These are phyloP conservation scores for Coemansia sp. DNA, from an alignment of 192 early-diverging fungal genomes.

Conservation along the genomic window DNA sequence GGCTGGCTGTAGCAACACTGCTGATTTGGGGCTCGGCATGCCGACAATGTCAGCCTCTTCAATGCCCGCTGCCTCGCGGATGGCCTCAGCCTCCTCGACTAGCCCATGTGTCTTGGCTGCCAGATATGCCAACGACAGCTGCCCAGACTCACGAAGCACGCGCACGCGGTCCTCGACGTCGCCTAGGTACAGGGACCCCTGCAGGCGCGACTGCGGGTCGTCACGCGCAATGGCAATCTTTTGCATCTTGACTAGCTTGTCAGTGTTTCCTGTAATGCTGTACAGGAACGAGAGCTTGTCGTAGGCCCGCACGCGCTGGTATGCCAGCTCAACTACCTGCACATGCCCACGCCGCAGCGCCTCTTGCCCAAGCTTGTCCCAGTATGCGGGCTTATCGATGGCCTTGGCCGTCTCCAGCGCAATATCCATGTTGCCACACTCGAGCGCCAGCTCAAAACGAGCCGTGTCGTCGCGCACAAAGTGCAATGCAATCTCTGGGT, in stretches of 20 bases:
- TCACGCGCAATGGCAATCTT: slow-evolving; percentile 89
- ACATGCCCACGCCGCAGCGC: slow-evolving; percentile 88
- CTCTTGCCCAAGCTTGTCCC: slow-evolving; percentile 87
- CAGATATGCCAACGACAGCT: slow-evolving; percentile 90
- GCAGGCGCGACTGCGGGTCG: slow-evolving; percentile 89
- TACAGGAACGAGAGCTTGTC: slow-evolving; percentile 97
- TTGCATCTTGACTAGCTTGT: slow-evolving; percentile 94
- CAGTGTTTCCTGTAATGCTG: slow-evolving; percentile 86
- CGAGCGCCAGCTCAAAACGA: slow-evolving; percentile 94
- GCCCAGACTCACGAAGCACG: slow-evolving; percentile 84
- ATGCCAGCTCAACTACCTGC: slow-evolving; percentile 86
- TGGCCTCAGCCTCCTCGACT: slow-evolving; percentile 80
- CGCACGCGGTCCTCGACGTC: slow-evolving; percentile 91
- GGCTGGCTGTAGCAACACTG: slow-evolving; percentile 68
- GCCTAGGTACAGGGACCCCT: slow-evolving; percentile 90
- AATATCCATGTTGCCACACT: slow-evolving; percentile 96
- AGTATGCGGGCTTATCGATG: slow-evolving; percentile 88
- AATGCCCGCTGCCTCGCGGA: slow-evolving; percentile 75
- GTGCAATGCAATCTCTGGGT: slow-evolving; percentile 98
- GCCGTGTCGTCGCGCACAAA: slow-evolving; percentile 98
- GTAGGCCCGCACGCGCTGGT: slow-evolving; percentile 90
- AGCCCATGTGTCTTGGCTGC: slow-evolving; percentile 91
- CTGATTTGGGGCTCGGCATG: slow-evolving; percentile 35
- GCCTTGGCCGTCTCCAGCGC: slow-evolving; percentile 93
- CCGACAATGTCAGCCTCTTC: slow-evolving; percentile 62